A percentile compares a stretch with the other conserved stretches of the same genome.
Evolutionary conservation across 1,284 basidiomycete genomes (phyloP).

Genomic region (Naganishia cerealis): DNA sequence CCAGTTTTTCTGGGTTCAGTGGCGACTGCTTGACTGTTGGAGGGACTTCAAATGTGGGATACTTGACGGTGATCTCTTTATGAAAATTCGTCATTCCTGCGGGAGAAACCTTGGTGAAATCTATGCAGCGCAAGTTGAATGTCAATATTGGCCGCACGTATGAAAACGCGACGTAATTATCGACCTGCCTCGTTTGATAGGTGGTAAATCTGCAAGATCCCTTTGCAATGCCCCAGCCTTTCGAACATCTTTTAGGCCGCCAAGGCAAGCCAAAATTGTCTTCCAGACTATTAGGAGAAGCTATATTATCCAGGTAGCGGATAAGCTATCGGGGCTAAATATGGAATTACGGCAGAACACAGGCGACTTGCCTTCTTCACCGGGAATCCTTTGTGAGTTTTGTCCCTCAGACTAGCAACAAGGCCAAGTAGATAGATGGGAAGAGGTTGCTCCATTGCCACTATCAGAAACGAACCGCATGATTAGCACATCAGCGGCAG

Average conservation of each 20-base stretch:
- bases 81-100: constrained; percentile 83
- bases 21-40: constrained; percentile 36
- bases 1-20: constrained; percentile 62
- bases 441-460: constrained; percentile 90
- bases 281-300: constrained; percentile 96
- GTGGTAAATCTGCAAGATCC: constrained; percentile 72
- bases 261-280: constrained; percentile 84
- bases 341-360: constrained; percentile 4
- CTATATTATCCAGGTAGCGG: constrained; percentile 54
- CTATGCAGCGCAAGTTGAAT: constrained; percentile 42
- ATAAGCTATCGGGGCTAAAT: background rate
- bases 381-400: constrained; percentile 90
- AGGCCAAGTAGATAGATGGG: constrained; percentile 89
- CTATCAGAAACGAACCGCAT: constrained; percentile 55
- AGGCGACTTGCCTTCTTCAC: constrained; percentile 75
- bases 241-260: constrained; percentile 80
- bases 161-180: background rate
- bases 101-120: constrained; percentile 77
- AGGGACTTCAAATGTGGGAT: constrained; percentile 74
- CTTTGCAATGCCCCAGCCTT: constrained; percentile 82
- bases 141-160: background rate
- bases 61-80: constrained; percentile 85
- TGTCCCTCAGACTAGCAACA: constrained; percentile 85
- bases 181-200: constrained; percentile 61
- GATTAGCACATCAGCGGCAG: constrained; percentile 17